Base-by-base conservation (phyloP, 345 rosid species). In the Tarenaya hassleriana region DNA sequence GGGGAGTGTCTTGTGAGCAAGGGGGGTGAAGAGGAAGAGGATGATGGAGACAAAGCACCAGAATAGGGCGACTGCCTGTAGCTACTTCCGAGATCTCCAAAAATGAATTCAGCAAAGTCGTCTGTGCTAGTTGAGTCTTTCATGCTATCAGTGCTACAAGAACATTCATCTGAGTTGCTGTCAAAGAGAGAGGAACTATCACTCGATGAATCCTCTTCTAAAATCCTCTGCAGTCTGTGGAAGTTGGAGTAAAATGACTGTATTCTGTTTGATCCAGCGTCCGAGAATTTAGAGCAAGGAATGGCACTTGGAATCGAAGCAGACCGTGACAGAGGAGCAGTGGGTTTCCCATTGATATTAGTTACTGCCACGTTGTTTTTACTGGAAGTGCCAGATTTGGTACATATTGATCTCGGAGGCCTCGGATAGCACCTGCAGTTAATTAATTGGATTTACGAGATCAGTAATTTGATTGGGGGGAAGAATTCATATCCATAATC, bases 101-200 rank as follows among this genome's bases (percentile, higher is more conserved):
- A 78, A 56, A 74, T 67, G 62, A 60, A 74, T 53, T 94, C 99
- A 24, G 88, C 74, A 34, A 80, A 68, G 41, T 94, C 99, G 15
- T 94, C 99, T 4, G 70, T 56, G 56, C 92, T 71, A 24, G 78
- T 50, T 15, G 91, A 82, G 52, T 73, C 88, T 42, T 69, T 76
- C 49, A 77, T 80, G 67, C 89, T 82, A 15, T 88, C 92, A 2
- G 97, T 83, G 70, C 95, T 83, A 75, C 83, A 83, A 14, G 94
- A 83, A 39, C 92, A 83, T 69, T 86, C 89, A 60, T 86, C 97
- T 0, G 97, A 88, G 60, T 77, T 82, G 73, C 79, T 84, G 73
- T 94, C 77, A 32, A 88, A 67, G 29, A 88, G 80, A 41, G 95
- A 92, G 47, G 78, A 86, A 68, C 66, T 80, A 66, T 94, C 99